A percentile compares a stretch with the other conserved stretches of the same genome.
Conservation (phyloP, 768 basidiomycete species). For the Cystofilobasidium ferigula region DNA sequence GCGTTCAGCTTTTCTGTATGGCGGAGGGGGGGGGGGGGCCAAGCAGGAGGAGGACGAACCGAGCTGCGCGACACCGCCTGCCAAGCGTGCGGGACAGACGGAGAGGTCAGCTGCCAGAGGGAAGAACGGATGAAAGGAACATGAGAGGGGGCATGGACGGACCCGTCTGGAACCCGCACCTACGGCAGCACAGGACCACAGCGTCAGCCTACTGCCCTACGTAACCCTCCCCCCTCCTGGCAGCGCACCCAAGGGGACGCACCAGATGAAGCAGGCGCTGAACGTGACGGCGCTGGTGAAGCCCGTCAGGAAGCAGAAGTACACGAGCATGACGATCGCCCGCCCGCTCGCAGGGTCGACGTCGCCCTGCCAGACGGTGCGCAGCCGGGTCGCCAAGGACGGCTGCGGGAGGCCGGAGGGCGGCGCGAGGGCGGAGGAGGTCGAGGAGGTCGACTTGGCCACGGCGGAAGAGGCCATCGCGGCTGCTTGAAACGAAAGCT, state of each 20-base stretch:
- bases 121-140: slow-evolving; percentile 8
- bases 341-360: slow-evolving; percentile 26
- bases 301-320: slow-evolving; percentile 35
- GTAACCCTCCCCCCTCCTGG: no score
- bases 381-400: neutral
- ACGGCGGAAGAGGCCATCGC: no score
- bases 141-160: no score
- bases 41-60: neutral
- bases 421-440: no score
- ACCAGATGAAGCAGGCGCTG: slow-evolving; percentile 35
- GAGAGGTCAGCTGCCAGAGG: slow-evolving; percentile 9
- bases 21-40: neutral
- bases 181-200: neutral
- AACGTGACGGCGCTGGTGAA: slow-evolving; percentile 27
- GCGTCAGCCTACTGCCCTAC: no score
- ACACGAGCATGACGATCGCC: slow-evolving; percentile 29
- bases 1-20: neutral
- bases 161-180: slow-evolving; percentile 33
- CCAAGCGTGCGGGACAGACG: slow-evolving; percentile 14
- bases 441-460: no score
- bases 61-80: slow-evolving; percentile 49
- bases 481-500: no score
- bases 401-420: neutral
- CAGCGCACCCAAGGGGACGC: slow-evolving; percentile 24
- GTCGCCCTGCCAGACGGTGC: neutral